phyloP scores from a whole-genome alignment of 2,329 filamentous ascomycete species.

The Colletotrichum filicis region DNA sequence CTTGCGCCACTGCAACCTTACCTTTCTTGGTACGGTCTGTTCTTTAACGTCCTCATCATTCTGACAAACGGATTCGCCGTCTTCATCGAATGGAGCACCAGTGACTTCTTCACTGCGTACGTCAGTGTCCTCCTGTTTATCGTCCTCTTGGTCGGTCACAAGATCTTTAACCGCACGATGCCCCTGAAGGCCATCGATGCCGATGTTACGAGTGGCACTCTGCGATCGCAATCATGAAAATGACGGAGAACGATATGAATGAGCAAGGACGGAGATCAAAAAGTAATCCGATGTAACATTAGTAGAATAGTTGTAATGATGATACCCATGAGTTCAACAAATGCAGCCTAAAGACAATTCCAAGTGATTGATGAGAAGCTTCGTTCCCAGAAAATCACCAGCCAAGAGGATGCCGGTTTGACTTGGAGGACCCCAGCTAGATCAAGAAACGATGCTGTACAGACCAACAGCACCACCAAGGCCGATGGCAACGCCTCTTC shows the following conservation, averaged over 20 bases:
- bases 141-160: slow-evolving; percentile 70
- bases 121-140: slow-evolving; percentile 73
- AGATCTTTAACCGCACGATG: slow-evolving; percentile 57
- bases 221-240: slow-evolving; percentile 10
- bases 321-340: slow-evolving; percentile 25
- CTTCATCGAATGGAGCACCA: slow-evolving; percentile 71
- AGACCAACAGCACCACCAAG: slow-evolving; percentile 42
- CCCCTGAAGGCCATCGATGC: slow-evolving; percentile 49
- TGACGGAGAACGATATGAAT: not conserved
- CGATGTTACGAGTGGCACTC: slow-evolving; percentile 42
- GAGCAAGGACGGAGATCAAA: not conserved
- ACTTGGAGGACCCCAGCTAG: not conserved
- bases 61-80: slow-evolving; percentile 76
- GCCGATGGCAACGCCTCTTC: slow-evolving; percentile 46
- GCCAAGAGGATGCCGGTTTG: not conserved
- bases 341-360: not conserved
- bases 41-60: slow-evolving; percentile 72
- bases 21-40: slow-evolving; percentile 72
- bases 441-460: slow-evolving; percentile 39
- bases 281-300: slow-evolving; percentile 28
- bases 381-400: not conserved
- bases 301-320: slow-evolving; percentile 32
- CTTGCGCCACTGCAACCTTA: slow-evolving; percentile 71
- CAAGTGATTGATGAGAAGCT: not conserved
- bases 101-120: slow-evolving; percentile 73